phyloP scores from a whole-genome alignment of 306 rosid species.

The Parietaria judaica region DNA sequence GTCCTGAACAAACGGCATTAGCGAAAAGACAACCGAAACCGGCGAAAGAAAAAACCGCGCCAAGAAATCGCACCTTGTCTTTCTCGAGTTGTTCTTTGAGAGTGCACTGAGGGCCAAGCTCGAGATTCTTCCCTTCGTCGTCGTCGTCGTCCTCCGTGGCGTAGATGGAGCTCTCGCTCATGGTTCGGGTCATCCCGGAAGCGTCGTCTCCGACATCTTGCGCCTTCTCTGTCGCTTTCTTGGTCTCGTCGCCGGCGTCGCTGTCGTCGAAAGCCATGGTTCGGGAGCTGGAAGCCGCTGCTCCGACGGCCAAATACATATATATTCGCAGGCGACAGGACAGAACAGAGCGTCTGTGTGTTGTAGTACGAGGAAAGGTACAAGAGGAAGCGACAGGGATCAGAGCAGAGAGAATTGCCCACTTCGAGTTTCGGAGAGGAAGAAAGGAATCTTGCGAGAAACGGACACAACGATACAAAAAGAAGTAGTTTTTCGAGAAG shows the following conservation, averaged over 20 bases:
- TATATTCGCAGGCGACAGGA: conserved; percentile 14
- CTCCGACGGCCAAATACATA: conserved; percentile 40
- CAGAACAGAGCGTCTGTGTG: conserved; percentile 1
- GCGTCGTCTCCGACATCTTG: conserved; percentile 29
- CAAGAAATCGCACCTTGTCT: conserved; percentile 49
- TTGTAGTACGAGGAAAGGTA: conserved; percentile 9
- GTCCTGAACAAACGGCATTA: conserved; percentile 40
- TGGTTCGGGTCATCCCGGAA: conserved; percentile 25
- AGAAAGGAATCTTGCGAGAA: conserved; percentile 25
- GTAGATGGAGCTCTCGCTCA: conserved; percentile 51
- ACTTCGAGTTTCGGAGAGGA: conserved; percentile 17
- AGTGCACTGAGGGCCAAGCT: conserved; percentile 83
- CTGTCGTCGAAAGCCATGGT: conserved; percentile 76
- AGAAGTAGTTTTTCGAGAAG: conserved; percentile 4
- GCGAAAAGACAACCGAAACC: conserved; percentile 1
- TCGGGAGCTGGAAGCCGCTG: conserved; percentile 32
- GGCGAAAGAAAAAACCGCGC: background rate
- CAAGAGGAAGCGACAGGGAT: background rate
- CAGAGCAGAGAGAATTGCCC: conserved; percentile 27
- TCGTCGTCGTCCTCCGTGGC: conserved; percentile 82
- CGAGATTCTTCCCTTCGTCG: conserved; percentile 66
- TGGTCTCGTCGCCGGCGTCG: conserved; percentile 24
- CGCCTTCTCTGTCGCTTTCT: conserved; percentile 18
- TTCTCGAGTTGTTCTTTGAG: conserved; percentile 85
- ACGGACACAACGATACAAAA: conserved; percentile 23